Evolutionary conservation across 2,329 filamentous ascomycete species (phyloP), one percentile per base, ranked within the genome.

Genomic region (Didymellaceae sp.): DNA sequence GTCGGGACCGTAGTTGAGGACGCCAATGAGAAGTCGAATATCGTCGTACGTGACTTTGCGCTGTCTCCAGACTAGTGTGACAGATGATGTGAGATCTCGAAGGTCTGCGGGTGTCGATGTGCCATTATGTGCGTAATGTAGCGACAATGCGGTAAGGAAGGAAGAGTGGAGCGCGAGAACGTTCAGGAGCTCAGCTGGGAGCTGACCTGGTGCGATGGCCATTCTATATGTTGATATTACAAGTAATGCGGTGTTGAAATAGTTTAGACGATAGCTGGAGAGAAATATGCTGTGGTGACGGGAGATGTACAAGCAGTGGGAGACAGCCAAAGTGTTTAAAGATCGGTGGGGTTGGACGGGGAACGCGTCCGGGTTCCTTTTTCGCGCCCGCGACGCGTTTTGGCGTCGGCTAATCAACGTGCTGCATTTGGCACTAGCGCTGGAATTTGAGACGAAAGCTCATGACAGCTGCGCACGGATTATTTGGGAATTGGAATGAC

Each of bases 51-150:
- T 75, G 30, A 80, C 77, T 45, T 70, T 72, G 7, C 78, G 74
- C 49, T 76, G 75, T 46, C 74, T 74, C 74, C 78, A 80, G 35
- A 73, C 71, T 24, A 74, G 67, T 6, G 77, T 74, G 34, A 77
- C 66, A 6, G 73, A 70, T 18, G 72, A 66, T 17, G 74, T 68
- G 22, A 81, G 57, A 17, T 66, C 61, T 18, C 67, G 58, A 17
- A 79, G 61, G 49, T 79, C 70, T 44, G 75, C 71, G n/a, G 78
- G 72, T 13, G 74, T 68, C 5, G 75, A 69, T 10, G 73, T 74
- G 37, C 76, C 77, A 49, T 80, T 78, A 59, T 81, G 78, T 16
- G 79, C 75, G 55, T 76, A 78, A 57, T 80, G 77, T 21, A 81
- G 66, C 5, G 77, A 76, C 10, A 80, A 67, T n/a, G 78, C 75